phyloP scores from a whole-genome alignment of 306 rosid genomes.

The Trifolium pratense region DNA sequence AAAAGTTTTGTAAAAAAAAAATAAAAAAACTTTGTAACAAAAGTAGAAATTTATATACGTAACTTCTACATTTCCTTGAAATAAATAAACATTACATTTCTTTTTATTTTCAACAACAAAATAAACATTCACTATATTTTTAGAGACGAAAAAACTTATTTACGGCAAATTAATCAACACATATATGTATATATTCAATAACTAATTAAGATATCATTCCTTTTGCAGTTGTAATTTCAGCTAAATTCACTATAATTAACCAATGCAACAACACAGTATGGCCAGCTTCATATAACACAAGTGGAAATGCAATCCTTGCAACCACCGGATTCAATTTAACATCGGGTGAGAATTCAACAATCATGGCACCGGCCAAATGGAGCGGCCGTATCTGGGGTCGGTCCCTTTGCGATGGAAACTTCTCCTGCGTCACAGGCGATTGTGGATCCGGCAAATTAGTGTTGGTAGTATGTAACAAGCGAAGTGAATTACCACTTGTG shows the following conservation, averaged over 20 bases:
- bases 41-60: too few relatives aligned
- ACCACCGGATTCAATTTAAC: conserved; percentile 64
- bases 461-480: conserved; percentile 34
- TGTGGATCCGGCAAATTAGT: conserved; percentile 66
- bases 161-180: too few relatives aligned
- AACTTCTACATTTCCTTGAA: too few relatives aligned
- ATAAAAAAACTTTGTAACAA: too few relatives aligned
- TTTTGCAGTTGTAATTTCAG: conserved; percentile 58
- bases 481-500: conserved; percentile 54
- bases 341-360: conserved; percentile 50
- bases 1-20: too few relatives aligned
- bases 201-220: too few relatives aligned
- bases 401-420: conserved; percentile 70
- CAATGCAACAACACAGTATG: conserved; percentile 75
- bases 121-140: too few relatives aligned
- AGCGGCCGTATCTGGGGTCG: conserved; percentile 79
- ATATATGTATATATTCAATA: too few relatives aligned
- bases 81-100: too few relatives aligned
- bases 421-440: conserved; percentile 73
- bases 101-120: too few relatives aligned
- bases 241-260: conserved; percentile 64
- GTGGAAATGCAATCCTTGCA: conserved; percentile 34
- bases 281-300: conserved; percentile 61
- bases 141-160: too few relatives aligned
- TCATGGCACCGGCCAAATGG: conserved; percentile 64